phyloP scores from a whole-genome alignment of 805 yeast genomes.

The Pichia ethanolica region DNA sequence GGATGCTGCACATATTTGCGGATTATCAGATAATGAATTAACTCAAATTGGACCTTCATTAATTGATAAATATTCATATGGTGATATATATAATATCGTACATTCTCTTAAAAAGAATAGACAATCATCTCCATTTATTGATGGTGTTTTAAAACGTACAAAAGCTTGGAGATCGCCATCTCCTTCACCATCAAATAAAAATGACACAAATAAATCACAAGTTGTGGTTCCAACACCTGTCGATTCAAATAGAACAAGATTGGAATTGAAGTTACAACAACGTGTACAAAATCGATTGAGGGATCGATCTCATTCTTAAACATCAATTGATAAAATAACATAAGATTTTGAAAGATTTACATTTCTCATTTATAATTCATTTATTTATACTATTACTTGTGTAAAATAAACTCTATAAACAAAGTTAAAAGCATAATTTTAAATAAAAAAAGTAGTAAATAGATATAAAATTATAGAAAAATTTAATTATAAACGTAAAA shows the following conservation, averaged over 20 bases:
- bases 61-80: conserved; percentile 7
- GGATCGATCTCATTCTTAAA: conserved; percentile 7
- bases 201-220: background rate
- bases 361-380: too few species aligned
- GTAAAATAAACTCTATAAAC: too few species aligned
- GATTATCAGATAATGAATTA: conserved; percentile 8
- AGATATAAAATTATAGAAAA: too few species aligned
- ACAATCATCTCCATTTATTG: background rate
- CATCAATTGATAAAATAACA: too few species aligned
- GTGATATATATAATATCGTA: conserved; percentile 5
- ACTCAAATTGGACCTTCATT: conserved; percentile 5
- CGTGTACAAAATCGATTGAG: conserved; percentile 30
- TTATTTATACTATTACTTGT: too few species aligned
- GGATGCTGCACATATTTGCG: conserved; percentile 9
- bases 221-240: background rate
- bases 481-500: too few species aligned
- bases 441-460: too few species aligned
- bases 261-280: conserved; percentile 43
- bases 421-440: too few species aligned
- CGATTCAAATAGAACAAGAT: conserved; percentile 37
- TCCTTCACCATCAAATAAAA: background rate
- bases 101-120: background rate
- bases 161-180: conserved; percentile 6
- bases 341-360: background rate
- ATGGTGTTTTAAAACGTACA: conserved; percentile 2